These are phyloP conservation scores for Cytospora piceae DNA, from an alignment of 2,329 filamentous ascomycete genomes.

Conservation along the genomic window DNA sequence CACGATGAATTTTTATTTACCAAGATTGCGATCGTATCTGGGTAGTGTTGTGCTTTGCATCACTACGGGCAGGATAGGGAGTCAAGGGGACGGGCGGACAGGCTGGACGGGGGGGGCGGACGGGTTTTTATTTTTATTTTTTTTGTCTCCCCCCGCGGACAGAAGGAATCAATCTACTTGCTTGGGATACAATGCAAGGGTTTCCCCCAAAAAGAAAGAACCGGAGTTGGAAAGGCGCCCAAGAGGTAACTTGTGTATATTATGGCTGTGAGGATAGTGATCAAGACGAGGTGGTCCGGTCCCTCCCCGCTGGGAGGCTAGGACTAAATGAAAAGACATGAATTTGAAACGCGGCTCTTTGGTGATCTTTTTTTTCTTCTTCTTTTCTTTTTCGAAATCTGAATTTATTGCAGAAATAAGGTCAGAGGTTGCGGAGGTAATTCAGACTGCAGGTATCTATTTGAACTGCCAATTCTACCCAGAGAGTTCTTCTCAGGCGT, in stretches of 20 bases:
- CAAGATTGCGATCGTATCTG: conserved; percentile 25
- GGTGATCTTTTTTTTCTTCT: not conserved
- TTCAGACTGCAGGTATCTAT: not conserved
- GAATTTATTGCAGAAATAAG: not conserved
- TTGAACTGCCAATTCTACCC: not conserved
- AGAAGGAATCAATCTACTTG: conserved; percentile 14
- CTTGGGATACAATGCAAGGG: conserved; percentile 20
- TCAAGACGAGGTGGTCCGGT: conserved; percentile 14
- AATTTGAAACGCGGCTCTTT: not conserved
- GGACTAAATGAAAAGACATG: conserved; percentile 21
- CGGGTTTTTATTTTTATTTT: not conserved
- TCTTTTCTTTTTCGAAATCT: too few relatives aligned
- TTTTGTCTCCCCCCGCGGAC: not conserved
- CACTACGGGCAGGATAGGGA: conserved; percentile 1
- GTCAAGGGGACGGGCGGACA: not conserved
- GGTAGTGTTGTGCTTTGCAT: conserved; percentile 16
- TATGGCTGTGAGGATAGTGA: conserved; percentile 22
- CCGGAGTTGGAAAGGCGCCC: conserved; percentile 24
- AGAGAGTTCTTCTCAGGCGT: too few relatives aligned
- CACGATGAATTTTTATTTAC: conserved; percentile 20
- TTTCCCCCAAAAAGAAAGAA: conserved; percentile 2
- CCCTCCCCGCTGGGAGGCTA: not conserved
- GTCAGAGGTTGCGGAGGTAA: not conserved
- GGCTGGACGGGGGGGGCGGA: not conserved
- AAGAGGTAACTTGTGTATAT: conserved; percentile 24